Conservation (phyloP, 1,284 basidiomycete genomes). For the Acaromyces ingoldii region DNA sequence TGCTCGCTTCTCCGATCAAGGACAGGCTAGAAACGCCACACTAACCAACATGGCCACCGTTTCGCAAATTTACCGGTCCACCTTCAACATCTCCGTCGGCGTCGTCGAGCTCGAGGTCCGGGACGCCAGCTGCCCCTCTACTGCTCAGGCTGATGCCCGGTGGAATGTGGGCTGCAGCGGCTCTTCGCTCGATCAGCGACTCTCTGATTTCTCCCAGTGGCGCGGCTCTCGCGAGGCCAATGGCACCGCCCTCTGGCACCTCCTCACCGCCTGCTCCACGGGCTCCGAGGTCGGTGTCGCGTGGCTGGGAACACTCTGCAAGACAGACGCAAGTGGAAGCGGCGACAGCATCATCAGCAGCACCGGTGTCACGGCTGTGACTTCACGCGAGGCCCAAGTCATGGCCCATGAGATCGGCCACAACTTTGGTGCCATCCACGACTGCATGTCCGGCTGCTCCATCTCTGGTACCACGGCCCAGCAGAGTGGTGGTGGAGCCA, state of each 20-base stretch:
- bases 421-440: slow-evolving; percentile 81
- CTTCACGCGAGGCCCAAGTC: slow-evolving; percentile 64
- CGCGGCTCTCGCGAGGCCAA: slow-evolving; percentile 67
- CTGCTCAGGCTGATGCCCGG: slow-evolving; percentile 54
- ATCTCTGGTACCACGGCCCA: slow-evolving; percentile 48
- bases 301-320: slow-evolving; percentile 58
- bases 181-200: slow-evolving; percentile 61
- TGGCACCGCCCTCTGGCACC: slow-evolving; percentile 76
- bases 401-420: slow-evolving; percentile 81
- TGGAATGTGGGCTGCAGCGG: slow-evolving; percentile 46
- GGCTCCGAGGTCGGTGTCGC: slow-evolving; percentile 83
- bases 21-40: slow-evolving; percentile 61
- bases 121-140: slow-evolving; percentile 49
- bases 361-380: slow-evolving; percentile 73
- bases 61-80: slow-evolving; percentile 66
- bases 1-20: slow-evolving; percentile 18
- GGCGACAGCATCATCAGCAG: slow-evolving; percentile 64
- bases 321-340: slow-evolving; percentile 54
- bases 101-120: slow-evolving; percentile 74
- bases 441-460: slow-evolving; percentile 62
- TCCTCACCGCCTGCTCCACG: slow-evolving; percentile 80
- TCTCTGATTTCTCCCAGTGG: slow-evolving; percentile 79
- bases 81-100: slow-evolving; percentile 80
- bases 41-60: slow-evolving; percentile 70
- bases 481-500: slow-evolving; percentile 18